Evolutionary conservation across 345 rosid genomes (phyloP), one percentile per base, ranked within the genome.

Genomic region (Dipteronia sinensis): DNA sequence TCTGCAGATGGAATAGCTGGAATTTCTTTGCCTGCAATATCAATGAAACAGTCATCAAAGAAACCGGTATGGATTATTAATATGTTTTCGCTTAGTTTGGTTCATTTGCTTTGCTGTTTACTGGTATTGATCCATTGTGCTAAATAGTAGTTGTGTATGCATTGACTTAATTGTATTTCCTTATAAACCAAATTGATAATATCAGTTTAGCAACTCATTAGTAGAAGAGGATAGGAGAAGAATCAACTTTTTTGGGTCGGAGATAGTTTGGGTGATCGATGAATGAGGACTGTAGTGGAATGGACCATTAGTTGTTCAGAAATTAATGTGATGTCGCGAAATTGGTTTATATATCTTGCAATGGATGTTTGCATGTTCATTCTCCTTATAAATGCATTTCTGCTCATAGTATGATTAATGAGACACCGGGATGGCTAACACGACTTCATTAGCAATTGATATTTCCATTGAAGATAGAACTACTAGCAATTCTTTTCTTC

Each of bases 1-100:
- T 69, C 76, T 81, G 85, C 98, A 95, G 99, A 71, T 95, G 99
- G 98, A 96, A 92, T 82, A 96, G 99, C 89, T 96, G 99, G 99
- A 96, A 96, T 79, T 94, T 89, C 87, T 96, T 92, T 80, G 99
- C 90, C 73, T 95, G 99, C 81, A 82, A 88, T 81, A 90, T 95
- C 84, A 88, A 83, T 69, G 99, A 92, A 83, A 88, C 90, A 0
- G 89, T 96, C 71, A 94, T 96, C 79, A 92, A 87, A 91, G 95
- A 96, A 85, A 94, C 97, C 53, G 92, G 98, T 96, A 82, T 70
- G 47, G 47, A 10, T 59, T 76, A 5, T 75, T 42, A 23, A 4
- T 23, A 17, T 63, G 23, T 74, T 64, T 38, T 10, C 75, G 15
- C 23, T 29, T 74, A 62, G 22, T 51, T 72, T 65, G 31, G 17